These are phyloP conservation scores for Lepidium didymum DNA, from an alignment of 345 rosid genomes.

Conservation along the genomic window DNA sequence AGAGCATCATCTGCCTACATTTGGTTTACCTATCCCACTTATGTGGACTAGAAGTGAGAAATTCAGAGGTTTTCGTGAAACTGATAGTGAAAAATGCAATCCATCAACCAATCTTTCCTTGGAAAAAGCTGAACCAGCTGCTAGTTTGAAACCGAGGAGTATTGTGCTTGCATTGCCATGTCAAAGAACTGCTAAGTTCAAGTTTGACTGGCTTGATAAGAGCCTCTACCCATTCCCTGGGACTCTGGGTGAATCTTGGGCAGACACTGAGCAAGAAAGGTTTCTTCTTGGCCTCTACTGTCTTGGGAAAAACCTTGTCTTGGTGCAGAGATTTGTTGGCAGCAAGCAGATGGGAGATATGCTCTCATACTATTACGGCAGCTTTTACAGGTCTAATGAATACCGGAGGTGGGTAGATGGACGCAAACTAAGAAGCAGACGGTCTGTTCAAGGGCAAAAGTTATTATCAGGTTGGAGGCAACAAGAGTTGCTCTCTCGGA, in stretches of 20 bases:
- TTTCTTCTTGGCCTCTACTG: conserved; percentile 69
- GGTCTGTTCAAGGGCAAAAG: conserved; percentile 46
- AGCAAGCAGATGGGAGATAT: conserved; percentile 53
- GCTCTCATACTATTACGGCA: conserved; percentile 61
- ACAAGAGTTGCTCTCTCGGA: conserved; percentile 53
- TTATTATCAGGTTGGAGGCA: conserved; percentile 67
- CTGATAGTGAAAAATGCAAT: conserved; percentile 10
- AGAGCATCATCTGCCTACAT: conserved; percentile 5
- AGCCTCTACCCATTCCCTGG: conserved; percentile 48
- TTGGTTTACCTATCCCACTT: conserved; percentile 40
- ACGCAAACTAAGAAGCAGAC: conserved; percentile 43
- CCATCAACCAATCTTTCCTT: background rate
- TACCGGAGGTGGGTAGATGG: conserved; percentile 60
- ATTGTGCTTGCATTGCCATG: conserved; percentile 27
- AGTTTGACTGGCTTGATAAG: conserved; percentile 26
- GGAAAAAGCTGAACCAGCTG: background rate
- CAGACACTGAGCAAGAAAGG: conserved; percentile 35
- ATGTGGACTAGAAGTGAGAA: conserved; percentile 47
- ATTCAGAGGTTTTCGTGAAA: conserved; percentile 28
- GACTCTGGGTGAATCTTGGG: conserved; percentile 41
- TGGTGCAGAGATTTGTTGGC: conserved; percentile 49
- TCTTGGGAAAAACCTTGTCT: conserved; percentile 58
- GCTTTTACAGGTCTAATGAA: conserved; percentile 49
- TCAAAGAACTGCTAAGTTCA: conserved; percentile 29
- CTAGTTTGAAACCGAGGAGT: conserved; percentile 20